Evolutionary conservation across 1,139 yeast genomes (phyloP), one percentile per base, ranked within the genome.

Genomic region (Geotrichum fermentans): DNA sequence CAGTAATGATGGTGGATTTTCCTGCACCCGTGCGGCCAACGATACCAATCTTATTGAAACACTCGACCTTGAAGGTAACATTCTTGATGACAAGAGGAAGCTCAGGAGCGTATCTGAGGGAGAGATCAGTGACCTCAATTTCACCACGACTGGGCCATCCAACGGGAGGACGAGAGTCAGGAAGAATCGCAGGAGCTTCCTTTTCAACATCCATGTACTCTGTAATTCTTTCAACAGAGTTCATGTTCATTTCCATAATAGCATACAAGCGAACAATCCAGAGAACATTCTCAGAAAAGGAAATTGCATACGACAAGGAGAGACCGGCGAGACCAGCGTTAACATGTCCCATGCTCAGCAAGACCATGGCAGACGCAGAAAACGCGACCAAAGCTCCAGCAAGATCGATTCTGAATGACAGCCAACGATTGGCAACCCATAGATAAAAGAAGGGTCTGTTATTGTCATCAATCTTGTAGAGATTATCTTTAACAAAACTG

Each of bases 1-100:
- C 97, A 5, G 97, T 87, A 55, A 92, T 90, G 55, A 92, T 89
- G 1, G 98, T 90, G 0, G 97, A 89, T 67, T 92, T 92, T 60
- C 98, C 98, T 32, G 98, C 98, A 67, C 98, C 98, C 0, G 98
- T 92, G 67, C 98, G 82, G 36, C 97, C 98, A 56, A 90, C 97
- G 63, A 92, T 84, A 62, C 97, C 98, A 58, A 92, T 79, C 66
- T 92, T 92, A 61, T 81, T 75, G 56, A 79, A 80, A n/a, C 95
- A 79, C 41, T 82, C 61, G 29, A 94, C 95, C 45, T 79, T 76
- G 69, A 92, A 92, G 0, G 90, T 68, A 21, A 89, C 95, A 59
- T 84, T 79, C 62, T 88, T 88, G 61, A 94, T 90, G 33, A 92
- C 98, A 59, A 80, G 75, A 28, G 97, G 97, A 56, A 92, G 72